Evolutionary conservation across 2,329 filamentous ascomycete species (phyloP).

Genomic region (Aspergillus novoparasiticus): DNA sequence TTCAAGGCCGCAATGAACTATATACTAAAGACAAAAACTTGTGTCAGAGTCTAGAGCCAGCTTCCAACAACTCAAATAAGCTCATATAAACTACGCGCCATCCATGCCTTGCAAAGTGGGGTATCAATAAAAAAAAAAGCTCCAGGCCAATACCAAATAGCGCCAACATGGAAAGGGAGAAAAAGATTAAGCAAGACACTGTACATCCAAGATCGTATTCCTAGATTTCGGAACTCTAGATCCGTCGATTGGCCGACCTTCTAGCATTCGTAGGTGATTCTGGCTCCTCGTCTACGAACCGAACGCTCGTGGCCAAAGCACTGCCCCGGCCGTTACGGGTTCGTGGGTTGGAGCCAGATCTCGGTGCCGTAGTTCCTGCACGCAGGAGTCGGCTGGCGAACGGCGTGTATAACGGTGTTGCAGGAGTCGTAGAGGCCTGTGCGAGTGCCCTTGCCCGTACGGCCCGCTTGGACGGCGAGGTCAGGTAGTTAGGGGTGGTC

Average conservation of each 20-base stretch:
- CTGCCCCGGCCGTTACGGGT: conserved; percentile 30
- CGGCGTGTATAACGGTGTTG: conserved; percentile 46
- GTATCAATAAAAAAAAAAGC: conserved; percentile 4
- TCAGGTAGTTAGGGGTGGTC: conserved; percentile 46
- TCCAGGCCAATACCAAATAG: not conserved
- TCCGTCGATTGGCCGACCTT: conserved; percentile 37
- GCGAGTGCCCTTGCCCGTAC: conserved; percentile 45
- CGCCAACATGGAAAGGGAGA: conserved; percentile 3
- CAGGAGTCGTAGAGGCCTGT: conserved; percentile 48
- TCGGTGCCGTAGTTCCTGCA: conserved; percentile 24
- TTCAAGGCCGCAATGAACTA: not conserved
- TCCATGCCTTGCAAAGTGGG: conserved; percentile 6
- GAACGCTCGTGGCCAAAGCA: conserved; percentile 40
- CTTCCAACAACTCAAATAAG: not conserved
- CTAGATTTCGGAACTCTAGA: conserved; percentile 16
- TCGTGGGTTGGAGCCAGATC: conserved; percentile 28
- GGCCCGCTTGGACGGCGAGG: conserved; percentile 50
- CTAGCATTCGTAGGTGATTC: conserved; percentile 44
- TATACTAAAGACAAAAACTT: not conserved
- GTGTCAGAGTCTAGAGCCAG: not conserved
- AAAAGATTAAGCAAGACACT: not conserved
- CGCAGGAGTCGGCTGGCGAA: conserved; percentile 44
- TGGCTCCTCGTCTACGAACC: conserved; percentile 45
- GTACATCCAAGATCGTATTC: not conserved
- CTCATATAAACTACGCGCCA: conserved; percentile 4